Evolutionary conservation across 495 filamentous ascomycete genomes (phyloP), one percentile per base, ranked within the genome.

Genomic region (Paragyromitra xinjiangensis): DNA sequence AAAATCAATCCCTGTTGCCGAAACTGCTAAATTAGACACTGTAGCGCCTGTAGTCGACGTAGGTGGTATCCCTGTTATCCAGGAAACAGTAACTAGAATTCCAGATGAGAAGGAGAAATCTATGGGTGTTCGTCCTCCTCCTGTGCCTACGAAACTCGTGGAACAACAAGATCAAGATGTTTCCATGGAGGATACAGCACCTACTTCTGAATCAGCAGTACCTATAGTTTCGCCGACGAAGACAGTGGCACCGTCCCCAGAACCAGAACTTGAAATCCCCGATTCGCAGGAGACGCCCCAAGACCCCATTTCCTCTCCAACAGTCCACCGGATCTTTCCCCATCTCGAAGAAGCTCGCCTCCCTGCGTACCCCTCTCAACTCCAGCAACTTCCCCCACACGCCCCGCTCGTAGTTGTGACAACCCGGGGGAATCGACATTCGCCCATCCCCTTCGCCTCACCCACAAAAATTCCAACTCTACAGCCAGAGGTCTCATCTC

Each of bases 401-500:
- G 48, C 75, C 2, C 75, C 75, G 14, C 75, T 81, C 9, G 64
- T 65, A 58, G 75, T 80, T 0, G 16, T 82, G 51, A 82, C 81
- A 14, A 79, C 51, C 22, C 72, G 71, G 29, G 56, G 68, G 24
- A 68, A 75, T 22, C 69, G 44, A 19, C 78, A 78, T 71, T 66
- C 66, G 1, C 37, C 61, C 19, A 48, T 66, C 6, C 22, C 61
- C 6, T 78, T 66, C 39, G 45, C 75, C 16, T 61, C 26, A 5
- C n/a, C 45, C 4, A 51, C 42, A 9, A 61, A 65, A 29, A 24
- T 29, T 14, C 26, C 61, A 39, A 26, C 8, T 24, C 48, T 62
- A 39, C 70, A 75, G 34, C 74, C 79, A 4, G 80, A 82, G 16
- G 58, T 73, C 19, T 82, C 78, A 37, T 82, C 81, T 11, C 81